Evolutionary conservation across 2,329 filamentous ascomycete genomes (phyloP).

Genomic region (Neopestalotiopsis clavispora): DNA sequence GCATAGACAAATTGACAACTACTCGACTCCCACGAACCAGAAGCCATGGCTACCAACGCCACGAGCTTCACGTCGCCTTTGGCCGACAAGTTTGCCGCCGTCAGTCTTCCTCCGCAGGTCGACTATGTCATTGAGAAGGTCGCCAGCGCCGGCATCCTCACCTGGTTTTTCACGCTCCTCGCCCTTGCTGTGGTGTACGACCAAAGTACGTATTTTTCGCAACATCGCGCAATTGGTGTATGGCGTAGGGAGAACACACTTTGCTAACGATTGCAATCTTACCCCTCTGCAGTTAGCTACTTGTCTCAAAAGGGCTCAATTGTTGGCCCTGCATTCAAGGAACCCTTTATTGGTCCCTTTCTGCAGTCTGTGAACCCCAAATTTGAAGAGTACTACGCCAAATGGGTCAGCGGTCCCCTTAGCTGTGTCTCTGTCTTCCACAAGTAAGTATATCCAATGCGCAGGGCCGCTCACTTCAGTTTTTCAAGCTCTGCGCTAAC

Average conservation of each 20-base stretch:
- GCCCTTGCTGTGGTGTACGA: conserved; percentile 81
- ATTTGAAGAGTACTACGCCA: conserved; percentile 87
- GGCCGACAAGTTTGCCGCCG: conserved; percentile 59
- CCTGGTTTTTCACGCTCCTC: conserved; percentile 72
- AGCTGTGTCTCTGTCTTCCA: conserved; percentile 99
- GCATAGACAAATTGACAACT: neutral
- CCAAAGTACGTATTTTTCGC: conserved; percentile 69
- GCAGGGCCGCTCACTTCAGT: neutral
- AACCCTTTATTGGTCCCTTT: conserved; percentile 94
- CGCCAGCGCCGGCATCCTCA: conserved; percentile 62
- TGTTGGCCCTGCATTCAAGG: conserved; percentile 75
- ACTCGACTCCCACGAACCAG: neutral
- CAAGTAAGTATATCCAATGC: conserved; percentile 68
- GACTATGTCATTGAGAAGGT: conserved; percentile 60
- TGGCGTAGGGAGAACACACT: neutral
- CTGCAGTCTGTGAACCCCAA: conserved; percentile 89
- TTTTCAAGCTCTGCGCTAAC: conserved; percentile 1
- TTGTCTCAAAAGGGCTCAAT: conserved; percentile 77
- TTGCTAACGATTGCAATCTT: conserved; percentile 19
- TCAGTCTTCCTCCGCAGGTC: conserved; percentile 59
- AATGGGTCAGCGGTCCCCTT: conserved; percentile 89
- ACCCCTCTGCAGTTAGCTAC: conserved; percentile 67
- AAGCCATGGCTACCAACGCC: conserved; percentile 62
- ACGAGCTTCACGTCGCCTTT: conserved; percentile 70
- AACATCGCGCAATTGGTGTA: neutral